Evolutionary conservation across 73 alveolate species (phyloP).

Genomic region (Paramecium sexaurelia): DNA sequence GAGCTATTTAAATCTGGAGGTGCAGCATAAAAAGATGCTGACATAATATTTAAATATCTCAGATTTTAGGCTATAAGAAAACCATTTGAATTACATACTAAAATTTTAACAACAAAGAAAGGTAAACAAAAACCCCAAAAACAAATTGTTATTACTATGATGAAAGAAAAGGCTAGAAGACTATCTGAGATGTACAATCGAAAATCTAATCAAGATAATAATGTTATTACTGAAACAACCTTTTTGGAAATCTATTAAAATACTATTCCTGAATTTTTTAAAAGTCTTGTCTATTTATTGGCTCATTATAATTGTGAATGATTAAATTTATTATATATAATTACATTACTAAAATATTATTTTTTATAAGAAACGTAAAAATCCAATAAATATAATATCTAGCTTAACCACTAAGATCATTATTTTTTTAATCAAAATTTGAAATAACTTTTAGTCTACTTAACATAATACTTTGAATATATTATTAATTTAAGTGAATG

Average conservation of each 20-base stretch:
- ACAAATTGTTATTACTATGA: neutral
- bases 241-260: neutral
- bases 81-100: neutral
- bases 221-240: neutral
- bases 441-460: no score
- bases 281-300: neutral
- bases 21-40: slow-evolving; percentile 21
- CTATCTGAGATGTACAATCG: neutral
- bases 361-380: no score
- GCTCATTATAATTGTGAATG: neutral
- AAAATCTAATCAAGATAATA: neutral
- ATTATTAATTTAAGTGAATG: no score
- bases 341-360: no score
- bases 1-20: slow-evolving; percentile 36
- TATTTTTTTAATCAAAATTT: no score
- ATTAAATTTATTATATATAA: no score
- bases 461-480: no score
- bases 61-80: neutral
- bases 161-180: neutral
- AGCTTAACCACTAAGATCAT: no score
- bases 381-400: no score
- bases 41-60: neutral
- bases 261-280: slow-evolving; percentile 13
- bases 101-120: neutral
- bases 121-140: neutral